These are phyloP conservation scores for Cyclotella sp. DNA, from an alignment of 108 stramenopile species.

Conservation along the genomic window DNA sequence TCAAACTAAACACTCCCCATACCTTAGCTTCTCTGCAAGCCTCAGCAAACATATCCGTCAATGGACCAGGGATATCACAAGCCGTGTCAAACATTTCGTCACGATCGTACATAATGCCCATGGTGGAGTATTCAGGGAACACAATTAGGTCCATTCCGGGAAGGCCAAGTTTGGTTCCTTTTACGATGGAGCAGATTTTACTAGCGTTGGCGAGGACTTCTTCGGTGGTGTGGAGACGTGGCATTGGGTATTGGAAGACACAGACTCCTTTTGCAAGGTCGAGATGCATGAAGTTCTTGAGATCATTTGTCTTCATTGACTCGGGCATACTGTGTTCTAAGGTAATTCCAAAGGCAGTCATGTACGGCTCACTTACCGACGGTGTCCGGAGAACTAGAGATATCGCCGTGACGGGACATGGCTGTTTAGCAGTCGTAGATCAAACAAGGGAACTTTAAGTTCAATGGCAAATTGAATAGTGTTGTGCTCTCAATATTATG, in stretches of 20 bases:
- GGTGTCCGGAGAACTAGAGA: conserved; percentile 70
- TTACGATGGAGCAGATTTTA: conserved; percentile 82
- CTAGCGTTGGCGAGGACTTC: conserved; percentile 74
- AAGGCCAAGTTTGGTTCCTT: conserved; percentile 73
- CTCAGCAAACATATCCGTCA: conserved; percentile 67
- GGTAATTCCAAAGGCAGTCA: neutral
- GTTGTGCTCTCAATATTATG: no score
- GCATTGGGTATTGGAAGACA: conserved; percentile 88
- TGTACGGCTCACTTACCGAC: conserved; percentile 40
- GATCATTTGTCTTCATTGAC: no score
- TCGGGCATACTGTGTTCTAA: neutral
- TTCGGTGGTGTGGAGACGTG: conserved; percentile 74
- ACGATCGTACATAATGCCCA: conserved; percentile 88
- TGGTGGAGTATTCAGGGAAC: conserved; percentile 83
- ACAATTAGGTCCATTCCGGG: conserved; percentile 87
- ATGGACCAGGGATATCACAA: conserved; percentile 69
- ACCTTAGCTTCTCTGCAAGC: conserved; percentile 73
- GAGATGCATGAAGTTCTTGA: neutral
- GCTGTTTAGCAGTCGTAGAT: neutral
- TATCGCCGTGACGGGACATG: conserved; percentile 85
- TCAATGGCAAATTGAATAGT: neutral
- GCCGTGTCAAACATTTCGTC: conserved; percentile 89
- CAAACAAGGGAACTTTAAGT: neutral
- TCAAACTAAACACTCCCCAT: conserved; percentile 82
- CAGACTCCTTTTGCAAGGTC: conserved; percentile 47